phyloP scores from a whole-genome alignment of 129 eudicot genomes.

The Ambrosia artemisiifolia region DNA sequence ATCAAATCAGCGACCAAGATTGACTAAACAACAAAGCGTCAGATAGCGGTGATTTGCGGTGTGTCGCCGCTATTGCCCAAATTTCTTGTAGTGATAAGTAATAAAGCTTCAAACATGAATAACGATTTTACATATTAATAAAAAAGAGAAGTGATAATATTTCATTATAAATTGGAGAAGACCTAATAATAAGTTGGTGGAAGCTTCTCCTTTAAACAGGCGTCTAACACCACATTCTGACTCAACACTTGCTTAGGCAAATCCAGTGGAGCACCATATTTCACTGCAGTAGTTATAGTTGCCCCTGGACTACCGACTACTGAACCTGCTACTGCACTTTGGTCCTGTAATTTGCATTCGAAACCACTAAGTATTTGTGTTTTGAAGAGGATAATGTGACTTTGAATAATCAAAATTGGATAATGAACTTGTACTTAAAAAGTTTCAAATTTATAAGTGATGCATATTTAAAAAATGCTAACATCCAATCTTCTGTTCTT shows the following conservation, averaged over 20 bases:
- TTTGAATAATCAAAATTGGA: background rate
- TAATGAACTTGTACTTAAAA: background rate
- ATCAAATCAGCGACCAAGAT: too few relatives aligned
- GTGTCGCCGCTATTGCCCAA: too few relatives aligned
- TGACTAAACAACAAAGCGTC: too few relatives aligned
- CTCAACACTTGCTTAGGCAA: constrained; percentile 73
- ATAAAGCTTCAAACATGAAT: too few relatives aligned
- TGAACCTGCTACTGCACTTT: constrained; percentile 48
- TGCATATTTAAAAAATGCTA: background rate
- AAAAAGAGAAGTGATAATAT: too few relatives aligned
- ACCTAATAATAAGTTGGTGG: constrained; percentile 30
- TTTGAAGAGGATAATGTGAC: background rate
- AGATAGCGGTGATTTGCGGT: too few relatives aligned
- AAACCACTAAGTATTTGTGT: background rate
- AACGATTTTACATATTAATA: too few relatives aligned
- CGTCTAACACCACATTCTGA: constrained; percentile 76
- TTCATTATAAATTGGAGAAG: too few relatives aligned
- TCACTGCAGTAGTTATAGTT: constrained; percentile 44
- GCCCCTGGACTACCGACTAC: constrained; percentile 43
- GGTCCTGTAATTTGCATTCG: constrained; percentile 75
- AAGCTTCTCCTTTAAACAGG: constrained; percentile 72
- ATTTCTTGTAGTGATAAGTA: too few relatives aligned
- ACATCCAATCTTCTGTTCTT: background rate
- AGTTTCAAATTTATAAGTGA: background rate
- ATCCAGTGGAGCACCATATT: constrained; percentile 78